phyloP scores from a whole-genome alignment of 306 rosid species.

The Casuarina glauca region DNA sequence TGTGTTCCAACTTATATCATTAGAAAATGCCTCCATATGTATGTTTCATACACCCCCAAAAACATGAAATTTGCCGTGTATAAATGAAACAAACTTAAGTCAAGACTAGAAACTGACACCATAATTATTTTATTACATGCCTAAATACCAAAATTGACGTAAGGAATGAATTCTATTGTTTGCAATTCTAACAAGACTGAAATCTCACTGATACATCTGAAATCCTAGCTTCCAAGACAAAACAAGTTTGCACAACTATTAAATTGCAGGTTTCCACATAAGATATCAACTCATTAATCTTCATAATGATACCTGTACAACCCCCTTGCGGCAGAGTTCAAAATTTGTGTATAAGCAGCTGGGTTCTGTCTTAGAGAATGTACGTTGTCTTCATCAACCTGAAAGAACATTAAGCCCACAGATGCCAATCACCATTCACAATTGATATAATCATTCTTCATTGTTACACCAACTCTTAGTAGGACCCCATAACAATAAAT shows the following conservation, averaged over 20 bases:
- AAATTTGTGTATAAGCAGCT: constrained; percentile 64
- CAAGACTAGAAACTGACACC: too few species aligned
- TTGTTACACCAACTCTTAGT: background rate
- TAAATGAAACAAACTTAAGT: background rate
- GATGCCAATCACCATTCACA: constrained; percentile 4
- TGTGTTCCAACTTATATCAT: background rate
- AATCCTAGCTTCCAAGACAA: background rate
- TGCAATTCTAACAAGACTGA: background rate
- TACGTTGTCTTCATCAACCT: constrained; percentile 77
- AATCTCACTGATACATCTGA: background rate
- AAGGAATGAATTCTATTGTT: background rate
- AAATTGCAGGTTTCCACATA: background rate
- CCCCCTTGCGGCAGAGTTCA: constrained; percentile 79
- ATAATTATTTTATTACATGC: background rate
- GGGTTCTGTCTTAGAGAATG: constrained; percentile 69
- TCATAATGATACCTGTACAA: constrained; percentile 65
- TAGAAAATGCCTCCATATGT: background rate
- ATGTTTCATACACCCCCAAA: background rate
- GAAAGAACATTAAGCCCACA: constrained; percentile 29
- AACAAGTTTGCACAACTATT: background rate
- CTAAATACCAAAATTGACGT: background rate
- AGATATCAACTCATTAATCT: constrained; percentile 19
- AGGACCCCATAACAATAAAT: constrained; percentile 18
- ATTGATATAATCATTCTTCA: background rate
- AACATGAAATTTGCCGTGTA: background rate